Evolutionary conservation across 129 eudicot species (phyloP).

Genomic region (Kitagawia praeruptora): DNA sequence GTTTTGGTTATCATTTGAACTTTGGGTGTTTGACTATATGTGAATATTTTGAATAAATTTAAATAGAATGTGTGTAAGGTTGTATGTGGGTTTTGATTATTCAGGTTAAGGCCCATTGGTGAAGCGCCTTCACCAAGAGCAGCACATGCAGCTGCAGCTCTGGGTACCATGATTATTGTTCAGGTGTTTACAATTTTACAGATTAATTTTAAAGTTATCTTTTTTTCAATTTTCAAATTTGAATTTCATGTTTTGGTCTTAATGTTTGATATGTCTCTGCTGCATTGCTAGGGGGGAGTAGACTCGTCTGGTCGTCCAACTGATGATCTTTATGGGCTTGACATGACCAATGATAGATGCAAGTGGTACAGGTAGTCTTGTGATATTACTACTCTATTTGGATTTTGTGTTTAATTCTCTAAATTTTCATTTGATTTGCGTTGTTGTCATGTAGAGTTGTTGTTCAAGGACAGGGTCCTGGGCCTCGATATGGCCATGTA

Average conservation of each 20-base stretch:
- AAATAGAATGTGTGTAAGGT: neutral
- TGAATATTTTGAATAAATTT: neutral
- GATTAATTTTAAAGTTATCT: neutral
- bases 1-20: too few species aligned
- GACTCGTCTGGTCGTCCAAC: slow-evolving; percentile 93
- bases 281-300: slow-evolving; percentile 72
- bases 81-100: slow-evolving; percentile 5
- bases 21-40: too few species aligned
- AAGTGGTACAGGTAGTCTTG: slow-evolving; percentile 80
- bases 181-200: slow-evolving; percentile 49
- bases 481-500: slow-evolving; percentile 94
- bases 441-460: slow-evolving; percentile 57
- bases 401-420: slow-evolving; percentile 2
- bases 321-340: slow-evolving; percentile 87
- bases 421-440: slow-evolving; percentile 11
- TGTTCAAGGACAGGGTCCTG: slow-evolving; percentile 93
- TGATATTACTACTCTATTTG: neutral
- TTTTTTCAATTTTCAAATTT: neutral
- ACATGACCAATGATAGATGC: slow-evolving; percentile 74
- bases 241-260: neutral
- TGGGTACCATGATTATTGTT: slow-evolving; percentile 92
- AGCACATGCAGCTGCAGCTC: slow-evolving; percentile 91
- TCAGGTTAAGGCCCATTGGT: slow-evolving; percentile 72
- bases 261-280: slow-evolving; percentile 15
- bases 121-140: slow-evolving; percentile 98